phyloP scores from a whole-genome alignment of 495 filamentous ascomycete genomes.

The Chaetomium fimeti region DNA sequence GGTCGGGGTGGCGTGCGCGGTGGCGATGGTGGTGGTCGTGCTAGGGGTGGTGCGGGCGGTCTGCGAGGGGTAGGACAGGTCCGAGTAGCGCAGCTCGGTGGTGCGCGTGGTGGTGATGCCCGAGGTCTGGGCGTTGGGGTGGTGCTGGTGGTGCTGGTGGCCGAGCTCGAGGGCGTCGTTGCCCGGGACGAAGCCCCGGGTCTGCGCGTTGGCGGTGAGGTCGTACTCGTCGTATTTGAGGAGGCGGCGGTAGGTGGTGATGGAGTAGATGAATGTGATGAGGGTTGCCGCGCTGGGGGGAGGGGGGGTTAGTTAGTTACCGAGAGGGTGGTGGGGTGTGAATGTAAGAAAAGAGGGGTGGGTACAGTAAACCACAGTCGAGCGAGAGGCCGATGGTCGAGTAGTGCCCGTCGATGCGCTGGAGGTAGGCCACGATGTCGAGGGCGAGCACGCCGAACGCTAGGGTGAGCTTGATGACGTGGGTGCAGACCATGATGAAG shows the following conservation, averaged over 20 bases:
- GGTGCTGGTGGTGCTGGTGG: constrained; percentile 19
- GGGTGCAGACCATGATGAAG: constrained; percentile 45
- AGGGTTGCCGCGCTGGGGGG: constrained; percentile 35
- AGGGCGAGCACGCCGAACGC: constrained; percentile 45
- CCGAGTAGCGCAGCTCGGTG: constrained; percentile 6
- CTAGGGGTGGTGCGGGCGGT: neutral
- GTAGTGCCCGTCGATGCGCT: constrained; percentile 41
- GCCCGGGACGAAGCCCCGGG: neutral
- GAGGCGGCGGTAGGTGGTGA: constrained; percentile 42
- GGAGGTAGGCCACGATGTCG: constrained; percentile 44
- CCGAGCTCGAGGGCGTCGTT: constrained; percentile 25
- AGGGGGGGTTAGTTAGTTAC: constrained; percentile 1
- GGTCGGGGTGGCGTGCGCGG: neutral
- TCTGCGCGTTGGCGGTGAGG: constrained; percentile 37
- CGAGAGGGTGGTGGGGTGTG: neutral
- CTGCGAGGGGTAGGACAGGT: constrained; percentile 19
- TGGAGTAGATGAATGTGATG: constrained; percentile 40
- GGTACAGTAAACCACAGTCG: constrained; percentile 44
- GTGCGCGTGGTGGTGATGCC: constrained; percentile 9
- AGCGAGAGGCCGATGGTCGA: constrained; percentile 44
- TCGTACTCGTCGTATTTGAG: constrained; percentile 47
- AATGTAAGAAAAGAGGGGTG: neutral
- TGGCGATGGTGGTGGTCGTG: too few relatives aligned
- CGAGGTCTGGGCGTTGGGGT: neutral
- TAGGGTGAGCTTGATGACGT: constrained; percentile 46